Base-by-base conservation (phyloP, 805 yeast species). In the Diddensiella santjacobensis region DNA sequence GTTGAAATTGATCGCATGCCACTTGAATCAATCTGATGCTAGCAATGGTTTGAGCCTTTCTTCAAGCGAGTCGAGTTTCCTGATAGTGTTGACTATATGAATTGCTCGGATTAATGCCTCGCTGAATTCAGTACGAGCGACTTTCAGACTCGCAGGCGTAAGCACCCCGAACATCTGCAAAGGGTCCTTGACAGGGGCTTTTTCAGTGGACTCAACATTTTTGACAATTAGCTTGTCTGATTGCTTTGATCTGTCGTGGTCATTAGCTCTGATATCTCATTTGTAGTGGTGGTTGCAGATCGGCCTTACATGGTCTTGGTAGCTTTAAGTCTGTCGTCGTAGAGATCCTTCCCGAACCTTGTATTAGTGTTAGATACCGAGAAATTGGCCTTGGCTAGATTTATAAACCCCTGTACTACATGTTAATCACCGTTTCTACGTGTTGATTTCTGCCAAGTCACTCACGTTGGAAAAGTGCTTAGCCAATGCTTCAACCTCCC, bases 101-200 rank as follows among this genome's bases (percentile, higher is more conserved):
- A 52, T 35, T 35, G 45, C 31, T 13, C 5, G 36, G 1, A 45
- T 45, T 18, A 77, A 50, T 0, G 72, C 73, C 1, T 43, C 44
- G 2, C 44, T 54, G 51, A 79, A 79, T 23, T 58, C 54, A 1
- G 20, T 38, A 55, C 75, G 79, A 1, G 78, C 65, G 23, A 53
- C 47, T 3, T 70, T 61, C 20, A 78, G 58, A 31, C 68, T 68
- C 35, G 51, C 56, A 4, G 81, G 78, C 2, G 72, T 78, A 33
- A 78, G 58, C 0, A 71, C 71, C 1, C 79, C 79, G 61, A 78
- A 75, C 69, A 74, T 78, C 31, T 64, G 47, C 6, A 74, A 58
- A 0, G 77, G 77, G 47, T 71, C 69, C 36, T 58, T 55, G 6
- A 30, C 8, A 8, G 8, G 8, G 31, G 13, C 31, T 13, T 26